Conservation (phyloP, 78 protist genomes). For the Tieghemostelium lacteum region DNA sequence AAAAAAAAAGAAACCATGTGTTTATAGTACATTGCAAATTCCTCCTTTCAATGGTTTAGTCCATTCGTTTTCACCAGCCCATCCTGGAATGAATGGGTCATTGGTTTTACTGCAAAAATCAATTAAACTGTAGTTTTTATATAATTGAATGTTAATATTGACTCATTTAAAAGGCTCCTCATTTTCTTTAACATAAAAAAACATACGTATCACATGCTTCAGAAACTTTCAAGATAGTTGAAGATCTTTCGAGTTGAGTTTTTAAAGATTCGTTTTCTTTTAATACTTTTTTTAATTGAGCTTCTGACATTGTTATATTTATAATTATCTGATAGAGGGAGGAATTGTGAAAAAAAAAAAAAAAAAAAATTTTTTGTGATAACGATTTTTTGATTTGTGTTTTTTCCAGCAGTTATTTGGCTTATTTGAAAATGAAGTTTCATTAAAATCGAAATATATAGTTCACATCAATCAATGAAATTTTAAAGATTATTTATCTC, state of each 20-base stretch:
- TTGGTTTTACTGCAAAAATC: slow-evolving; percentile 60
- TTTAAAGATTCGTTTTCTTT: slow-evolving; percentile 71
- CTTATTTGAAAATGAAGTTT: no score
- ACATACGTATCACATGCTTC: slow-evolving; percentile 72
- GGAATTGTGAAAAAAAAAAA: no score
- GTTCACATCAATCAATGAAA: no score
- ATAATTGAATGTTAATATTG: not conserved
- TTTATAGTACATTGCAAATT: slow-evolving; percentile 67
- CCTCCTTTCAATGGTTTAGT: slow-evolving; percentile 74
- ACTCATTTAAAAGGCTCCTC: no score
- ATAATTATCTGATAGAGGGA: no score
- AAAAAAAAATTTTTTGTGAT: no score
- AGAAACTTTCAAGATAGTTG: slow-evolving; percentile 49
- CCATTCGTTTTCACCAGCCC: slow-evolving; percentile 80
- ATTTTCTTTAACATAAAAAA: no score
- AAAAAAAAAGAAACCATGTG: no score
- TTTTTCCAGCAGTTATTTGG: no score
- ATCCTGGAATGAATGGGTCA: slow-evolving; percentile 76
- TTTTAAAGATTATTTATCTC: no score
- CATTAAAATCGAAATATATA: no score
- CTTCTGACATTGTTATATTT: slow-evolving; percentile 53
- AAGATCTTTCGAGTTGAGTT: slow-evolving; percentile 63
- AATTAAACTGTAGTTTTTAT: slow-evolving; percentile 49
- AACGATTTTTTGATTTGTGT: no score
- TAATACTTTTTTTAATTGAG: slow-evolving; percentile 66